Base-by-base conservation (phyloP, 2,329 filamentous ascomycete species). In the Pseudogymnoascus sp. region DNA sequence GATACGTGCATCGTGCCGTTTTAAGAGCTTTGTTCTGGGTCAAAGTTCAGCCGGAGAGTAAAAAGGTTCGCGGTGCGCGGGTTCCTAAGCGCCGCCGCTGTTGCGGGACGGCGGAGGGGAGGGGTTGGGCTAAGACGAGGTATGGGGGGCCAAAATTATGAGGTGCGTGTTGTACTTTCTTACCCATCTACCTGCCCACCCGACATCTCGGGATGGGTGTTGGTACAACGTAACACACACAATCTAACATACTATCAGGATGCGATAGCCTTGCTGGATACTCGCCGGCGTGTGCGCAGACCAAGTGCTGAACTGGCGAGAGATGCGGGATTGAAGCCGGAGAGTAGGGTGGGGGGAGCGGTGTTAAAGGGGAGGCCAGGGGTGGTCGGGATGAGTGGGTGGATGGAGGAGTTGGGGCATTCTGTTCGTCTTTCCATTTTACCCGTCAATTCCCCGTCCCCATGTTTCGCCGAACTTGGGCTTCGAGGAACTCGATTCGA, bases 361-460 rank as follows among this genome's bases (percentile, higher is more conserved):
- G 40, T 21, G 10, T 42, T 42, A 16, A 42, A 16, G 40, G 40
- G 40, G 16, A 42, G 19, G 40, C 40, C 40, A 13, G 40, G 40
- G 40, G 85, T 95, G 50, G 84, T 84, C 2, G 90, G 96, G 75
- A 96, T 95, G 86, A 81, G 85, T 66, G 83, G 86, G 65, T 96
- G 90, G 83, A 84, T 90, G 72, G 79, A 80, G 63, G 87, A 88
- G 68, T 85, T 93, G 71, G 91, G 91, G 68, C 92, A 96, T 74
- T 79, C 89, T 76, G 76, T 79, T 66, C 73, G 65, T 21, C 37
- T 8, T 8, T 33, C 50, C 8, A 40, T 38, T 19, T 26, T n/a
- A 10, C 19, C 3, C 19, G 19, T 19, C 19, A 19, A 19, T 19
- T 59, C 1, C 38, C 26, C 59, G n/a, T 19, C 29, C 56, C 59